These are phyloP conservation scores for Leishmania tarentolae DNA, from an alignment of 208 protist species.

Conservation along the genomic window DNA sequence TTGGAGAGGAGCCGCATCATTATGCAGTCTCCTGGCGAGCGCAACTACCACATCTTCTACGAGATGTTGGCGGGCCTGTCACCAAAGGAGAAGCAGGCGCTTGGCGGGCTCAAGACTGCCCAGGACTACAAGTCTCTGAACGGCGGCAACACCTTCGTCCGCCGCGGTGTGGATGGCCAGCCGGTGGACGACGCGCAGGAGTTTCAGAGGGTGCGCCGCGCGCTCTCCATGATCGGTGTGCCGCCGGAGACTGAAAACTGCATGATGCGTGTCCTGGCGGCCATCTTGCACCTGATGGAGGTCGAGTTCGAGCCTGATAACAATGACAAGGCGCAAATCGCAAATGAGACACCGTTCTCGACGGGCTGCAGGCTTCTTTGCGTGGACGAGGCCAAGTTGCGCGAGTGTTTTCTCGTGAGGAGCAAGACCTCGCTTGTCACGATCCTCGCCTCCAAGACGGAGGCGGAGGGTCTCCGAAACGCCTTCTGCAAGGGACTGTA, in stretches of 20 bases:
- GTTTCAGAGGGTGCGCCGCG: constrained; percentile 77
- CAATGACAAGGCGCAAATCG: constrained; percentile 78
- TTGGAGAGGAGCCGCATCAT: constrained; percentile 95
- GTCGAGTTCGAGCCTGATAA: constrained; percentile 80
- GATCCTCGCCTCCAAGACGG: constrained; percentile 69
- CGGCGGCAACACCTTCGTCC: constrained; percentile 77
- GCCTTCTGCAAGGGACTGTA: constrained; percentile 92
- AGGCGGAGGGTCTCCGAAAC: constrained; percentile 85
- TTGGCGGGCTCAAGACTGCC: constrained; percentile 70
- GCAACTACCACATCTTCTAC: constrained; percentile 97
- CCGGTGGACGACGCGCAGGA: constrained; percentile 90
- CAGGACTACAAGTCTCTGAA: constrained; percentile 90
- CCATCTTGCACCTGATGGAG: constrained; percentile 94
- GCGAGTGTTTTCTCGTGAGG: constrained; percentile 82
- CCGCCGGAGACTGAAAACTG: constrained; percentile 40
- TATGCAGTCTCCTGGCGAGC: constrained; percentile 86
- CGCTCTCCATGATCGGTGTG: constrained; percentile 78
- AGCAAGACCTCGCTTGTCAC: constrained; percentile 75
- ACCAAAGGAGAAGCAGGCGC: constrained; percentile 63
- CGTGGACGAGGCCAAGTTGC: constrained; percentile 56
- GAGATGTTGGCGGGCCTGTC: constrained; percentile 91
- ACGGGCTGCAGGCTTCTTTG: constrained; percentile 67
- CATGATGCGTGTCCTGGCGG: constrained; percentile 91
- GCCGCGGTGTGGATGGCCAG: constrained; percentile 80
- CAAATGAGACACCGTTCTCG: constrained; percentile 40